Base-by-base conservation (phyloP, 805 yeast genomes). In the Nakazawaea pomicola region DNA sequence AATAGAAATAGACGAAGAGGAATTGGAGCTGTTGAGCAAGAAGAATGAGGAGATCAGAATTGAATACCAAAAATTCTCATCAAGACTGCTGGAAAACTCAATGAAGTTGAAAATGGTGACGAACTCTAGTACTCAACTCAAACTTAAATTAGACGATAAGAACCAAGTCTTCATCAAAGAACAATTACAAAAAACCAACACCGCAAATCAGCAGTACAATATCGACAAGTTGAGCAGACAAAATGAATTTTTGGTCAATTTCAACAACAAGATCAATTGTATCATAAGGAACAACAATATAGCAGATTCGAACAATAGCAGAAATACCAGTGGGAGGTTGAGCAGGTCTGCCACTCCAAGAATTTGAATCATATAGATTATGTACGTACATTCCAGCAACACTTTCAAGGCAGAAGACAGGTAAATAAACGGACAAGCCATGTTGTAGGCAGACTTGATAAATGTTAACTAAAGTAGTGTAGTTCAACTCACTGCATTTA, bases 21-120 rank as follows among this genome's bases (percentile, higher is more conserved):
- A 45, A 29, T 29, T 54, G 11, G 46, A 51, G 12, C 33, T 36
- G 1, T 41, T 55, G 21, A 37, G 54, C 14, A 19, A 32, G 1
- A 36, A 43, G 20, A 68, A 62, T 36, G 64, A 62, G 20, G 43
- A 38, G 4, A 48, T 70, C 21, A 55, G 82, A 44, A 29, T 45
- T 1, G 41, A 56, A n/a, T 76, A 76, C 48, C 81, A 75, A 52
- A 36, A 44, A 4, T 52, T 52, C 6, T 74, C 80, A 0, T 61
- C 75, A 39, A 47, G n/a, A 79, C 80, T 3, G 76, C 76, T 0
- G 61, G 58, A 2, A 29, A 33, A 8, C 39, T 71, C 18, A 48
- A 54, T 17, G 46, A 48, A 8, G 60, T 23, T 45, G 62, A 4
- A 53, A 57, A 1, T 74, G 70, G 2, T 56, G 62, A 4, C 67